Conservation (phyloP, 2,329 filamentous ascomycete genomes). For the Cylindrodendrum hubeiense region DNA sequence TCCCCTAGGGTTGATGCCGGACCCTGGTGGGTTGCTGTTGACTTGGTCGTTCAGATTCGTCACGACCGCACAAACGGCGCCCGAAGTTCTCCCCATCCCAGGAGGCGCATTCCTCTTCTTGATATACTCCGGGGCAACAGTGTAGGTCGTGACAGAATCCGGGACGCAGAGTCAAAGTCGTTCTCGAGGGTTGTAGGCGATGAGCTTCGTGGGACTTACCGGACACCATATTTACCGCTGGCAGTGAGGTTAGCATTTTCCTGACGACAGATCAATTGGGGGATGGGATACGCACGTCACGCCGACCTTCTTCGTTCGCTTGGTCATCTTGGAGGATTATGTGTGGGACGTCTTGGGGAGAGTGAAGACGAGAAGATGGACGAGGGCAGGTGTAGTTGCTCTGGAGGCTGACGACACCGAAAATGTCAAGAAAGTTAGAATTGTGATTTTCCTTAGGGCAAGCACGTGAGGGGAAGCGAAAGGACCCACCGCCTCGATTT, state of each 20-base stretch:
- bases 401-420: conserved; percentile 46
- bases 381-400: conserved; percentile 48
- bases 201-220: conserved; percentile 69
- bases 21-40: conserved; percentile 10
- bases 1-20: conserved; percentile 14
- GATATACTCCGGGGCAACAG: conserved; percentile 10
- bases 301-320: conserved; percentile 97
- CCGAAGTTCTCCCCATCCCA: conserved; percentile 1
- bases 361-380: conserved; percentile 49
- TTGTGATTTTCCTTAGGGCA: conserved; percentile 59
- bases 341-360: conserved; percentile 51
- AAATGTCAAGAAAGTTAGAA: conserved; percentile 50
- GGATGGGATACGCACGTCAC: conserved; percentile 72
- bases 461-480: conserved; percentile 52
- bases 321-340: conserved; percentile 81
- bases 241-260: conserved; percentile 45
- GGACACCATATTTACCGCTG: conserved; percentile 92
- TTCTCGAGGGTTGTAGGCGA: conserved; percentile 34
- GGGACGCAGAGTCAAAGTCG: conserved; percentile 24
- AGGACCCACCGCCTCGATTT: conserved; percentile 39
- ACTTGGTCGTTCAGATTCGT: conserved; percentile 22
- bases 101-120: conserved; percentile 10
- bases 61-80: conserved; percentile 13
- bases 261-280: conserved; percentile 13
- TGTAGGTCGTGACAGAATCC: conserved; percentile 29